Evolutionary conservation across 192 early-diverging fungal species (phyloP), one percentile per base, ranked within the genome.

Genomic region (Coemansia nantahalensis): DNA sequence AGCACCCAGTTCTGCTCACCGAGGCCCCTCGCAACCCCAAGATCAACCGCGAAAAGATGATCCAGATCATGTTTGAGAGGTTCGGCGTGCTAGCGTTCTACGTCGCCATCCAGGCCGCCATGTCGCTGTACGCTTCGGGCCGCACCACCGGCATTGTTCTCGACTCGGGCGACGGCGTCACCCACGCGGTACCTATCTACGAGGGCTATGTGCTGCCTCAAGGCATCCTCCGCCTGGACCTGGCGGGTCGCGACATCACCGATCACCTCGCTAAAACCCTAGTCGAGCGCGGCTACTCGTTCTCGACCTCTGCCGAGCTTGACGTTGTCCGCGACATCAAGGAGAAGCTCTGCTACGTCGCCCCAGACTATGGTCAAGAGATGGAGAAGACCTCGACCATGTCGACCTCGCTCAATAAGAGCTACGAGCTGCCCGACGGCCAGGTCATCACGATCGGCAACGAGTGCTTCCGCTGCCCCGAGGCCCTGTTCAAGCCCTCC

Each of bases 241-340:
- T 96, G 59, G 96, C 93, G 71, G 96, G 96, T 54, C 92, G 93
- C 76, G 93, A 97, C 69, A 81, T 99, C 69, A 99, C 96, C 51
- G 87, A 94, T 45, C 89, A 95, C 82, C 81, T 95, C 44, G 86
- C 86, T 87, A 90, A 85, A 57, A 86, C 94, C 73, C 89, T 99
- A 62, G 90, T 86, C 62, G 91, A 96, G 78, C 90, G 93, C 65
- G 96, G 96, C 75, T 90, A 97, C 86, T 80, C 91, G 28, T 92
- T 95, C 86, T 86, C 84, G 48, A 96, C 92, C 80, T 86, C 93
- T 19, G 90, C 94, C 59, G 94, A 96, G 80, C 86, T 89, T 74
- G 96, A 96, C 88, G 93, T 96, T 62, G 94, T 95, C 60, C 92
- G 94, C 78, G 93, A 97, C 70, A 97, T 99, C 82, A 99, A 99